Base-by-base conservation (phyloP, 495 filamentous ascomycete species). In the Hyaloscypha variabilis region DNA sequence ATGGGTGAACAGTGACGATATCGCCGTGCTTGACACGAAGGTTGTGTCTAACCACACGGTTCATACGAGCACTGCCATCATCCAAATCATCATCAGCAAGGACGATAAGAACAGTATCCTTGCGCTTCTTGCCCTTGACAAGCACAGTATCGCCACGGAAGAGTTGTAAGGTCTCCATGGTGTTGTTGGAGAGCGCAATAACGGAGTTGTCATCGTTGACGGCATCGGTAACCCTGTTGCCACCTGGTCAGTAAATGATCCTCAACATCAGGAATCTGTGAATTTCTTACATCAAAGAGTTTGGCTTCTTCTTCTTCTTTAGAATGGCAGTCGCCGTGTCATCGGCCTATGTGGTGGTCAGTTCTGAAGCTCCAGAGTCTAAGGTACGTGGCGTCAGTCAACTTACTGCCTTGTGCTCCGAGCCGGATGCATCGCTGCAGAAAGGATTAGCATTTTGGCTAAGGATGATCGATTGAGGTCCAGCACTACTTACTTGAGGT, bases 301-400 rank as follows among this genome's bases (percentile, higher is more conserved):
- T 99, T 65, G 93, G 93, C 93, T 99, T 99, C 93, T 99, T 99
- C 88, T 99, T 99, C 86, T 97, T 97, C 83, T 97, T 97, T 69
- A 99, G 87, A 68, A 99, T 99, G 69, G 95, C 95, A 21, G 96
- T 98, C n/a, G 95, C 85, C 52, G 91, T 94, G 71, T 97, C 94
- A 73, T 97, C 90, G 67, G 89, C 88, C 92, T 96, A 74, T 46
- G 69, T 36, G 39, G 59, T 60, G 54, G 69, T 77, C 57, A 76
- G 70, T 64, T 53, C 73, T 52, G 71, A 69, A 68, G 56, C 65
- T 63, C 23, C 49, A 34, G 62, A 54, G 19, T 21, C 10, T 39
- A 70, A 67, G 81, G 76, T 69, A 70, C 64, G 64, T 58, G 65
- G 67, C 56, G 65, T 39, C 58, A 54, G 51, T 63, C 25, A 58